Evolutionary conservation across 169 alveolate species (phyloP).

Genomic region (Cystoisospora suis): DNA sequence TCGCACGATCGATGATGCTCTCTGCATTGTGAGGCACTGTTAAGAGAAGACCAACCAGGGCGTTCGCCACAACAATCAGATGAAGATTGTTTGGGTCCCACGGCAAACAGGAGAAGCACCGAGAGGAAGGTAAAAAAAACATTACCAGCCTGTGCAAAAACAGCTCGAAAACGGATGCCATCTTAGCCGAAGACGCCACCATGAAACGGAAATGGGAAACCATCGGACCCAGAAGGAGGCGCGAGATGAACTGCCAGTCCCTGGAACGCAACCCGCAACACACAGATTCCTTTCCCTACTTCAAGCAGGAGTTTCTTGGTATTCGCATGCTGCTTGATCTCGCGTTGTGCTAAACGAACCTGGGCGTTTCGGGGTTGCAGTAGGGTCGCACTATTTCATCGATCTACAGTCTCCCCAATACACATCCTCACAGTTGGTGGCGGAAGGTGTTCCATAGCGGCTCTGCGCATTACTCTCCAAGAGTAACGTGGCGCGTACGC

Average conservation of each 20-base stretch:
- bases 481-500: too few species aligned
- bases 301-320: too few species aligned
- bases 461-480: too few species aligned
- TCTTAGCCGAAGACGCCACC: background rate
- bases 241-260: constrained; percentile 23
- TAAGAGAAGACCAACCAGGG: background rate
- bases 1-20: too few species aligned
- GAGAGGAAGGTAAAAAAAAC: background rate
- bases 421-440: too few species aligned
- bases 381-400: too few species aligned
- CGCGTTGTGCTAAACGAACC: too few species aligned
- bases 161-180: background rate
- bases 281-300: too few species aligned
- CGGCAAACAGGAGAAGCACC: constrained; percentile 10
- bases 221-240: background rate
- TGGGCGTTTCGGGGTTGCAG: too few species aligned
- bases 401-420: too few species aligned
- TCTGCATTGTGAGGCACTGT: background rate
- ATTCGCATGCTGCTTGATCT: too few species aligned
- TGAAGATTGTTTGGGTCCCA: constrained; percentile 27
- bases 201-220: constrained; percentile 8
- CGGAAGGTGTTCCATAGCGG: too few species aligned
- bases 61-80: background rate
- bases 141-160: background rate
- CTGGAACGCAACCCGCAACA: background rate